A percentile compares a stretch with the other conserved stretches of the same genome.
Evolutionary conservation across 192 early-diverging fungal species (phyloP).

Genomic region (Dissophora ornata): DNA sequence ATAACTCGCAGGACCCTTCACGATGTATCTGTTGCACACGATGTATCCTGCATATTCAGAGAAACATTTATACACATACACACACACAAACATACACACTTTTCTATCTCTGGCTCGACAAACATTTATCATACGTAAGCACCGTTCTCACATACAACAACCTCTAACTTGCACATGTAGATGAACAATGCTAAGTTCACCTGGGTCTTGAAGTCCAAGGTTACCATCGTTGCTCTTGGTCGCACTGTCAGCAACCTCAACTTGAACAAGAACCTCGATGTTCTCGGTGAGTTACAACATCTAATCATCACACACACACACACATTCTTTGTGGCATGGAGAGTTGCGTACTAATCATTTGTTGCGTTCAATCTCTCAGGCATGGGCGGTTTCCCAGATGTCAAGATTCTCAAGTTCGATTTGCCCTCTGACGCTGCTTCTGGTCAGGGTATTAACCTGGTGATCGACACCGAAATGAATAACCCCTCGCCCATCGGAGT

Average conservation of each 20-base stretch:
- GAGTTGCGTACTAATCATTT: not conserved
- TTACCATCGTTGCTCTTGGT: constrained; percentile 51
- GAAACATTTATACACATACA: too few species aligned
- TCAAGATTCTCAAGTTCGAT: constrained; percentile 63
- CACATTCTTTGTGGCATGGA: too few species aligned
- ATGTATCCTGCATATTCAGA: too few species aligned
- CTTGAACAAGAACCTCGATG: constrained; percentile 58
- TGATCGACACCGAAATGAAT: constrained; percentile 61
- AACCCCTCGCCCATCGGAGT: constrained; percentile 69
- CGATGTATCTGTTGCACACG: too few species aligned
- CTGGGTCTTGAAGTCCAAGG: constrained; percentile 40
- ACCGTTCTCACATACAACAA: not conserved
- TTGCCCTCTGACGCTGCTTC: constrained; percentile 63
- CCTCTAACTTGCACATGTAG: constrained; percentile 11
- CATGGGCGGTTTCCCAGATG: constrained; percentile 66
- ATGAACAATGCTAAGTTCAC: constrained; percentile 38
- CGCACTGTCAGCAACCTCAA: constrained; percentile 57
- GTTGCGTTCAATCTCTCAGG: constrained; percentile 38
- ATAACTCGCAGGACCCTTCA: too few species aligned
- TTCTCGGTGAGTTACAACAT: constrained; percentile 43
- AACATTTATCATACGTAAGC: not conserved
- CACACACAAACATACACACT: too few species aligned
- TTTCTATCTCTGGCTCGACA: not conserved
- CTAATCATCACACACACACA: not conserved
- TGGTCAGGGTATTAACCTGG: constrained; percentile 66